Percentiles rank a stretch among this genome's conserved stretches.
These are phyloP conservation scores for Hibiscus syriacus DNA, from an alignment of 345 rosid species.

Conservation along the genomic window DNA sequence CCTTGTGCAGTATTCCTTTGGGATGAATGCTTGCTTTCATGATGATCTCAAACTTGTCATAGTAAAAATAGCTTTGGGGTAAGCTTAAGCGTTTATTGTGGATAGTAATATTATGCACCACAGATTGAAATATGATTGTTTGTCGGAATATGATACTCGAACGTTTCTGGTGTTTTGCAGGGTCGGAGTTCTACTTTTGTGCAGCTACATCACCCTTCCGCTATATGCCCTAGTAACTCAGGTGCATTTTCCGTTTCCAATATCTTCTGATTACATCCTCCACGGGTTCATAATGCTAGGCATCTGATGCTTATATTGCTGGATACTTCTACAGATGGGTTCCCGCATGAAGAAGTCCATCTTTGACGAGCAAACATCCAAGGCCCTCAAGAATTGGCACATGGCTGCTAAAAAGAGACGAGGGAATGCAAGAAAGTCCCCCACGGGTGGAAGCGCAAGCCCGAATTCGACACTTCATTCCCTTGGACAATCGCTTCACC, in stretches of 20 bases:
- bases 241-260: slow-evolving; percentile 28
- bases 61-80: slow-evolving; percentile 62
- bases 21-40: slow-evolving; percentile 69
- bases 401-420: slow-evolving; percentile 59
- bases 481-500: slow-evolving; percentile 36
- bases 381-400: slow-evolving; percentile 87
- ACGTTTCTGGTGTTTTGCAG: slow-evolving; percentile 29
- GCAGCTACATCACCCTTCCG: slow-evolving; percentile 92
- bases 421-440: slow-evolving; percentile 41
- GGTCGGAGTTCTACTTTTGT: slow-evolving; percentile 43
- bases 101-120: not conserved
- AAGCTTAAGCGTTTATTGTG: slow-evolving; percentile 31
- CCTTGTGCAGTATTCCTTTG: slow-evolving; percentile 59
- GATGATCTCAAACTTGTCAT: slow-evolving; percentile 46
- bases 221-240: slow-evolving; percentile 87
- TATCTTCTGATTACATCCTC: not conserved
- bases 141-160: no score
- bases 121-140: no score
- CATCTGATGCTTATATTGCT: not conserved
- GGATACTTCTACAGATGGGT: slow-evolving; percentile 69
- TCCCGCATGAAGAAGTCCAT: slow-evolving; percentile 76
- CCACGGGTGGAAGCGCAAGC: slow-evolving; percentile 43
- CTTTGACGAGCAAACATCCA: slow-evolving; percentile 87
- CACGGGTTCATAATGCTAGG: no score
- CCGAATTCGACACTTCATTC: slow-evolving; percentile 26